Conservation (phyloP, 2,329 filamentous ascomycete species). For the Aureobasidium sp. region DNA sequence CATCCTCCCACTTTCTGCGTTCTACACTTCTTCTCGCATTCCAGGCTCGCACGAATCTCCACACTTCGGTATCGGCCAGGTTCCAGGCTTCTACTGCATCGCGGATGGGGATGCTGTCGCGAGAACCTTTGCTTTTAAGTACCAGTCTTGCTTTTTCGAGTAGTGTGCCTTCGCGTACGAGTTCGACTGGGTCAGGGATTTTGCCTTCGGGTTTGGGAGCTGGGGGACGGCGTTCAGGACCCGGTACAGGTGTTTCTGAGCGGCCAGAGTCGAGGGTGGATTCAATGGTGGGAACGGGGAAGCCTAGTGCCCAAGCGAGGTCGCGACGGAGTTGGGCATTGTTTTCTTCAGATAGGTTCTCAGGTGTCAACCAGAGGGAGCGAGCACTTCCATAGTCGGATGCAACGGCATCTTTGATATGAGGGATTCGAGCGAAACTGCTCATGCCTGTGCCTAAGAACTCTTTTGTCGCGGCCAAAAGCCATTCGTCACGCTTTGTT, state of each 20-base stretch:
- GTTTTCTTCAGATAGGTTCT: constrained; percentile 29
- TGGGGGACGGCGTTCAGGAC: constrained; percentile 47
- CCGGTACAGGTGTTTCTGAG: constrained; percentile 52
- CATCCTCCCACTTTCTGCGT: constrained; percentile 61
- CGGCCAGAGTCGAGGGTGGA: constrained; percentile 45
- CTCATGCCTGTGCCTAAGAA: constrained; percentile 58
- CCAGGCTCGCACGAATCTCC: constrained; percentile 66
- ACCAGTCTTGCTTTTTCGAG: constrained; percentile 45
- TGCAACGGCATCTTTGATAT: constrained; percentile 76
- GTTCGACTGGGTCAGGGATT: constrained; percentile 46
- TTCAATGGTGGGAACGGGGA: constrained; percentile 58
- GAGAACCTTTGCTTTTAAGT: constrained; percentile 14
- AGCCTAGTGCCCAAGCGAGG: constrained; percentile 85
- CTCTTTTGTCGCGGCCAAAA: constrained; percentile 62
- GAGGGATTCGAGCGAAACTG: constrained; percentile 59
- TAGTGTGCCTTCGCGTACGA: constrained; percentile 49
- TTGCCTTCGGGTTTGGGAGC: constrained; percentile 44
- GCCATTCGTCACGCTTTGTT: constrained; percentile 71
- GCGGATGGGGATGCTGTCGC: constrained; percentile 21
- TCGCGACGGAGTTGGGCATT: constrained; percentile 31
- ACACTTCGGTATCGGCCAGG: constrained; percentile 68
- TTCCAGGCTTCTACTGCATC: constrained; percentile 46
- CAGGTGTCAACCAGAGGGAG: constrained; percentile 77
- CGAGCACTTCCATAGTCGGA: constrained; percentile 56
- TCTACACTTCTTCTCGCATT: constrained; percentile 57